A percentile compares a stretch with the other conserved stretches of the same genome.
Evolutionary conservation across 495 filamentous ascomycete genomes (phyloP).

Genomic region (Aspergillus wentii): DNA sequence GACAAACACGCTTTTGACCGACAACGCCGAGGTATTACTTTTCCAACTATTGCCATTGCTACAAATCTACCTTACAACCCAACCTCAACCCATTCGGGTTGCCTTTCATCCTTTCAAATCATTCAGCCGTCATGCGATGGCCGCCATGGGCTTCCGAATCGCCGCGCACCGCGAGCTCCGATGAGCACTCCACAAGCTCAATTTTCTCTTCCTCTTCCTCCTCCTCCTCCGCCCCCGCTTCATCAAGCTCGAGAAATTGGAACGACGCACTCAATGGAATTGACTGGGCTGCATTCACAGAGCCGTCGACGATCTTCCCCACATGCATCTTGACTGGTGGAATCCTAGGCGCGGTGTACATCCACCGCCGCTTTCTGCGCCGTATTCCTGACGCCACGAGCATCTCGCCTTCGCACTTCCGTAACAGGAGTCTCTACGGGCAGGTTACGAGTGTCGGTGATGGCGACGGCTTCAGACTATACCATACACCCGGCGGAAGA

Average conservation of each 20-base stretch:
- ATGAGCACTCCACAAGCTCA: background rate
- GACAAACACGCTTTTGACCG: too few relatives aligned
- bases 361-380: conserved; percentile 62
- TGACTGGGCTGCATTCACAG: conserved; percentile 65
- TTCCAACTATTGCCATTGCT: too few relatives aligned
- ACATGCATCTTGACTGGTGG: conserved; percentile 65
- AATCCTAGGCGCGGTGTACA: conserved; percentile 51
- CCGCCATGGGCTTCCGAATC: conserved; percentile 42
- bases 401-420: conserved; percentile 64
- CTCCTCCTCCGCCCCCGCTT: conserved; percentile 9
- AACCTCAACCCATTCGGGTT: too few relatives aligned
- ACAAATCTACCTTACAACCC: too few relatives aligned
- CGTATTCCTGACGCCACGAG: conserved; percentile 70
- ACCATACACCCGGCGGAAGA: conserved; percentile 87
- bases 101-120: too few relatives aligned
- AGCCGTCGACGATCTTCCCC: conserved; percentile 60
- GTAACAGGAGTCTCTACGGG: conserved; percentile 71
- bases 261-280: conserved; percentile 13
- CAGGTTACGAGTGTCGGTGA: conserved; percentile 91
- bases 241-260: conserved; percentile 9
- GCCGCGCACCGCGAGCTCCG: too few relatives aligned
- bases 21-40: too few relatives aligned
- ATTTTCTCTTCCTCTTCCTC: background rate
- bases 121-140: conserved; percentile 50
- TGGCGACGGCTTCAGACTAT: conserved; percentile 90